phyloP scores from a whole-genome alignment of 495 filamentous ascomycete genomes.

The Lichina pygmaea region DNA sequence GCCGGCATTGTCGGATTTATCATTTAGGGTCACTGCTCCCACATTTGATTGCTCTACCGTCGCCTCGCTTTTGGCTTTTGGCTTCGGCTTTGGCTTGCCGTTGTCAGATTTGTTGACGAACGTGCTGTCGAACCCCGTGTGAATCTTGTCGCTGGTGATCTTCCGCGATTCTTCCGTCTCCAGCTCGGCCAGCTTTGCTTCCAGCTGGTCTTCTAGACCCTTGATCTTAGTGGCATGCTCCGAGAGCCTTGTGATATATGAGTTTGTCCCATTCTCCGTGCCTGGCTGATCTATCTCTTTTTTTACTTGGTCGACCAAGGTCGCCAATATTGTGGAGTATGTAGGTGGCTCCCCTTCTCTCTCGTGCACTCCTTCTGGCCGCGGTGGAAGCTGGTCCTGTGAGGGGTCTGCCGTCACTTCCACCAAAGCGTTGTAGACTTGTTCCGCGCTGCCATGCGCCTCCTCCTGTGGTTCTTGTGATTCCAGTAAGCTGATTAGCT shows the following conservation, averaged over 20 bases:
- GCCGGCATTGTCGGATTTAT: background rate
- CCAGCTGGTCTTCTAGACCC: slow-evolving; percentile 46
- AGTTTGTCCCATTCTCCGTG: slow-evolving; percentile 32
- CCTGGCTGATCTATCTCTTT: slow-evolving; percentile 50
- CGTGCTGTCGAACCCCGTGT: slow-evolving; percentile 77
- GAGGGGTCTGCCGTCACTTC: slow-evolving; percentile 42
- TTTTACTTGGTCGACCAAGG: slow-evolving; percentile 80
- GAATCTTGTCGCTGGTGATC: slow-evolving; percentile 79
- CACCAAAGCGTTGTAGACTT: slow-evolving; percentile 69
- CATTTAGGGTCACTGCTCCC: background rate
- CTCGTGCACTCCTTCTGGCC: slow-evolving; percentile 53
- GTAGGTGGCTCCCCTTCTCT: slow-evolving; percentile 48
- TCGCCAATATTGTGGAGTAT: slow-evolving; percentile 90
- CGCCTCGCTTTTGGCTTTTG: background rate
- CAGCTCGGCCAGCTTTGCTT: slow-evolving; percentile 44
- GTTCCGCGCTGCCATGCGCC: slow-evolving; percentile 25
- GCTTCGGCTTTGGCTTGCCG: slow-evolving; percentile 11
- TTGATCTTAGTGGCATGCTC: slow-evolving; percentile 52
- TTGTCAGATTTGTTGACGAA: slow-evolving; percentile 18
- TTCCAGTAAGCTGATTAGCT: slow-evolving; percentile 42
- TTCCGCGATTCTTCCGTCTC: slow-evolving; percentile 72
- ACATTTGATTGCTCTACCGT: slow-evolving; percentile 1
- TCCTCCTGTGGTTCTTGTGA: no score
- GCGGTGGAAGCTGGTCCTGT: slow-evolving; percentile 43
- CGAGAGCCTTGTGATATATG: slow-evolving; percentile 48